Evolutionary conservation across 768 basidiomycete genomes (phyloP), one percentile per base, ranked within the genome.

Genomic region (Tremella yokohamensis): DNA sequence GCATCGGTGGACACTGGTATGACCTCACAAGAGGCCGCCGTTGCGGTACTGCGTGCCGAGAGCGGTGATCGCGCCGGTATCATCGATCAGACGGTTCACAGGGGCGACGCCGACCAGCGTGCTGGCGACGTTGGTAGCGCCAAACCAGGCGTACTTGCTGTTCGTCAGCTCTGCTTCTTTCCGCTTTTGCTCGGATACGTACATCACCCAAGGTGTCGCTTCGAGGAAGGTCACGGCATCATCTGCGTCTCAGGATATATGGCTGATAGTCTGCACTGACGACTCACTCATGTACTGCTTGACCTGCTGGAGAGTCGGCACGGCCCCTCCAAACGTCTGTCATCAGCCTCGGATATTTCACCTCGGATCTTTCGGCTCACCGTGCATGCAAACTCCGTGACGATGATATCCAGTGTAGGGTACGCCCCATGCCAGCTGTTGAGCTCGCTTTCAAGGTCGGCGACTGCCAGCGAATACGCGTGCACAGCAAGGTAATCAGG

Each of bases 371-470:
- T n/a, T n/a, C n/a, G n/a, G 22, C 42, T 16, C 42, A 45, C 42
- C 4, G 60, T 58, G 63, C 68, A 63, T 6, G 70, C 68, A 34
- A 72, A 72, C 39, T 72, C 70, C 8, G 63, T 69, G 1, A 72
- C 29, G 20, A 66, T 51, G 37, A 72, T 65, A 15, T 65, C 68
- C 11, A 72, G 44, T 3, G 20, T 62, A 2, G 3, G 19, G 42
- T 18, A 45, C 22, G n/a, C n/a, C 22, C 42, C 22, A 22, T 45
- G n/a, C 42, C 42, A 45, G n/a, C 22, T 22, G n/a, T 45, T n/a
- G n/a, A 45, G 22, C 22, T 45, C n/a, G 6, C 7, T 22, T 13
- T 29, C 40, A 56, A 72, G 68, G 49, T 52, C 54, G 3, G 65
- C 70, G 52, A 69, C 67, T 8, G 68, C 68, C 0, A 66, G 68